Percentiles rank a stretch among this genome's conserved stretches.
phyloP scores from a whole-genome alignment of 805 yeast genomes.

The Metschnikowia hibisci region DNA sequence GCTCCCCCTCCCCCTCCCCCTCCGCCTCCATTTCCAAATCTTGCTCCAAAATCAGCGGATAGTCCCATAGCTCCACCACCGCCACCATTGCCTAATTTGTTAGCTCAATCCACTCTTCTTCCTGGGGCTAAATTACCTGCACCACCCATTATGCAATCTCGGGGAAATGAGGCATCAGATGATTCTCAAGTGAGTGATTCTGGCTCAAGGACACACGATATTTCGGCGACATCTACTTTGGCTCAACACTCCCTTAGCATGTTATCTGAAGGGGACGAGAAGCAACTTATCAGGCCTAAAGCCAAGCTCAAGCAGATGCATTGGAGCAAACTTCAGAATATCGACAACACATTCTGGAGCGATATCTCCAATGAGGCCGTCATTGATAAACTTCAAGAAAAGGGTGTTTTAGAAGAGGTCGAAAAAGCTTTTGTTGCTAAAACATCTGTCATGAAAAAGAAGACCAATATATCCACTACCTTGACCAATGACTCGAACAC shows the following conservation, averaged over 20 bases:
- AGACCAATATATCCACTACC: conserved; percentile 44
- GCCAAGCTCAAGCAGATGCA: conserved; percentile 88
- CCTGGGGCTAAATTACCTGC: neutral
- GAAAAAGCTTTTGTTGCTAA: conserved; percentile 87
- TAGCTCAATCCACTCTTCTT: neutral
- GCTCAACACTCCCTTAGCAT: neutral
- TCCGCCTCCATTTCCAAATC: conserved; percentile 1
- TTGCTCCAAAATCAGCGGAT: neutral
- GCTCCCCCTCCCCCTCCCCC: conserved; percentile 9
- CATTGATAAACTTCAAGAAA: conserved; percentile 61
- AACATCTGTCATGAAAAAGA: conserved; percentile 44
- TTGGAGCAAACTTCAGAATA: conserved; percentile 89
- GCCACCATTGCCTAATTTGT: conserved; percentile 16
- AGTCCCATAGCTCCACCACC: conserved; percentile 18
- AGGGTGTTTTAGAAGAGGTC: conserved; percentile 79
- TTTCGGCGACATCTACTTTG: neutral
- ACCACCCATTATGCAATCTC: neutral
- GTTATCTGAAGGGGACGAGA: neutral
- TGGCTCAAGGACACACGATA: neutral
- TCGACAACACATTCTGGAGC: conserved; percentile 85
- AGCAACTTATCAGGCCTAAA: conserved; percentile 48
- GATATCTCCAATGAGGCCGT: conserved; percentile 54
- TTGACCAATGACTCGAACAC: neutral
- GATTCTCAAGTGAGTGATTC: neutral
- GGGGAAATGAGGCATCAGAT: neutral